These are phyloP conservation scores for Fomitopsis schrenkii DNA, from an alignment of 1,284 basidiomycete species.

Conservation along the genomic window DNA sequence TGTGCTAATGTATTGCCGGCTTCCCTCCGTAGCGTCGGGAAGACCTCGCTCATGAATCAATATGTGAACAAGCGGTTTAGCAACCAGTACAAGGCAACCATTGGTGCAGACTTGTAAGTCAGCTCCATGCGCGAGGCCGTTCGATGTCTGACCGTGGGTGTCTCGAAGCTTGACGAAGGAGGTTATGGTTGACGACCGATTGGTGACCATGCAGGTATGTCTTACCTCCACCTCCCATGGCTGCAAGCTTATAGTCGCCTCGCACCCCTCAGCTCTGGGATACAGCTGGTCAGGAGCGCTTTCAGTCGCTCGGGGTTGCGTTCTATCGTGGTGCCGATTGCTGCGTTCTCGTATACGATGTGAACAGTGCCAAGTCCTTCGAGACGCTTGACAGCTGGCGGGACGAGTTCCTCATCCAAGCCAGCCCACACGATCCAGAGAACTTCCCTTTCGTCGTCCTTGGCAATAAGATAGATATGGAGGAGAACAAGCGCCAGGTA, in stretches of 20 bases:
- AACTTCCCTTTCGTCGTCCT: slow-evolving; percentile 99
- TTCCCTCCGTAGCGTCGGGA: slow-evolving; percentile 75
- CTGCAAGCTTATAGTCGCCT: slow-evolving; percentile 6
- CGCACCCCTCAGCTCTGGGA: slow-evolving; percentile 81
- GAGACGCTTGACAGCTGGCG: slow-evolving; percentile 98
- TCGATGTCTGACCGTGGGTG: slow-evolving; percentile 3
- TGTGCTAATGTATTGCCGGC: slow-evolving; percentile 4
- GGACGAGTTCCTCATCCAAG: slow-evolving; percentile 97
- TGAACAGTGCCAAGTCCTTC: slow-evolving; percentile 97
- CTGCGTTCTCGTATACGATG: slow-evolving; percentile 98
- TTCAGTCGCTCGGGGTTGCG: slow-evolving; percentile 97
- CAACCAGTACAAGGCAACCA: slow-evolving; percentile 99
- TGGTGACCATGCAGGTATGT: slow-evolving; percentile 96
- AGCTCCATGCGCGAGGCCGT: neutral
- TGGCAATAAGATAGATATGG: slow-evolving; percentile 99
- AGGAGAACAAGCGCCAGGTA: slow-evolving; percentile 98
- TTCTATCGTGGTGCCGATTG: slow-evolving; percentile 99
- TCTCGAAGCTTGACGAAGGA: slow-evolving; percentile 88
- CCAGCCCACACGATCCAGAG: slow-evolving; percentile 97
- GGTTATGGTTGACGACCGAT: slow-evolving; percentile 96
- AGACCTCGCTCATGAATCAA: slow-evolving; percentile 99
- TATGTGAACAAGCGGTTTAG: slow-evolving; percentile 99
- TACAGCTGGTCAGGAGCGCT: slow-evolving; percentile 98
- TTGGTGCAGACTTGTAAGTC: slow-evolving; percentile 85
- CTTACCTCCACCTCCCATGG: neutral